Base-by-base conservation (phyloP, 2,329 filamentous ascomycete genomes). In the Cercospora canescens region DNA sequence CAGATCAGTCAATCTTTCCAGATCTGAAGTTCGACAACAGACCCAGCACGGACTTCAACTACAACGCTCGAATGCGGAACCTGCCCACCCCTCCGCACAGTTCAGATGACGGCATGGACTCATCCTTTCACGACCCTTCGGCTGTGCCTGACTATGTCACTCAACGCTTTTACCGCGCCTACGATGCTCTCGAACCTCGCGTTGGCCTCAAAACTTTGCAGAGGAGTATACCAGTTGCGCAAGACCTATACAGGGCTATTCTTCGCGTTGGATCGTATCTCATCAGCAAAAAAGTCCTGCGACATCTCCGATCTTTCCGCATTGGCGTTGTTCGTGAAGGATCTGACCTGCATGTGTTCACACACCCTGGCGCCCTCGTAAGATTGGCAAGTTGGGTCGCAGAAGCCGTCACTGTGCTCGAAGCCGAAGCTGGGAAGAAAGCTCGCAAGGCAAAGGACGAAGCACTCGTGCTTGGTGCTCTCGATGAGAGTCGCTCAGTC, bases 301-400 rank as follows among this genome's bases (percentile, higher is more conserved):
- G 93, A 39, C 93, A 97, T 77, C 84, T 99, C 16, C 89, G 93
- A 56, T 91, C 94, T 0, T 99, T 98, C 78, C 91, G 95, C 58
- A 93, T 99, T 85, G 96, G 92, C 35, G 91, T 98, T 4, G 93
- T 99, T 72, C 97, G 96, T 76, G 95, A 98, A 75, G 93, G 94
- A 0, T 93, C 94, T 0, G 95, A 98, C 73, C 91, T 96, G 0
- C 81, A 87, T n/a, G 85, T 98, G 11, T 99, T 99, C 80, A 93
- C 90, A 0, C 94, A 98, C 75, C 94, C 95, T 0, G 92, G 94
- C 6, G 95, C 95, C 1, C 82, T 99, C 26, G 96, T 94, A 2
- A 97, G 98, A 78, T 86, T 99, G 14, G 94, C 94, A 0, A 84
- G 97, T 3, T 99, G 95, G 95, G 87, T 99, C 48, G 92, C 91